phyloP scores from a whole-genome alignment of 2,329 filamentous ascomycete species.

The Xylogone sp. region DNA sequence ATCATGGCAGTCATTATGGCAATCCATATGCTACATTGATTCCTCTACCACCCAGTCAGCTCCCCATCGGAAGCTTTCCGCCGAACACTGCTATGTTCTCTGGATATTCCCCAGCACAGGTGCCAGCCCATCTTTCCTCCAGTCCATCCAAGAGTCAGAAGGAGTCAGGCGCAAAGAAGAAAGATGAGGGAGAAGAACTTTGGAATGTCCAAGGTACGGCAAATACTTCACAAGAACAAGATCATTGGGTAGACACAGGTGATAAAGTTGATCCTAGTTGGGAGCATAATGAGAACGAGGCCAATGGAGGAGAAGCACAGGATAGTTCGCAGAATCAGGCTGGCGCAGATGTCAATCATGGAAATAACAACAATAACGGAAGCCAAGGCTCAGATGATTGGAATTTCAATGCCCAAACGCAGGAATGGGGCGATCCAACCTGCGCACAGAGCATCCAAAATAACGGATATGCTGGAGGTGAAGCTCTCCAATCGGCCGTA shows the following conservation, averaged over 20 bases:
- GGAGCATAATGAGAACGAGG: no score
- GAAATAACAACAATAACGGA: background rate
- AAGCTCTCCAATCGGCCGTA: background rate
- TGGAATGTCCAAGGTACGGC: no score
- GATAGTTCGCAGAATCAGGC: no score
- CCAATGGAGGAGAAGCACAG: no score
- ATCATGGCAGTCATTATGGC: slow-evolving; percentile 53
- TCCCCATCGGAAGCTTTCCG: slow-evolving; percentile 35
- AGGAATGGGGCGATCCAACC: background rate
- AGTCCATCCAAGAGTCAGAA: background rate
- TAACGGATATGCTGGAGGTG: background rate
- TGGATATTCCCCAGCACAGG: slow-evolving; percentile 28
- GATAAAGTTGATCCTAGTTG: no score
- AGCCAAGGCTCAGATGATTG: no score
- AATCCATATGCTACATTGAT: slow-evolving; percentile 46
- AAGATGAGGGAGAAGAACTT: no score
- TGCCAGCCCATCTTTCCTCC: slow-evolving; percentile 5
- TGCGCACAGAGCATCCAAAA: background rate
- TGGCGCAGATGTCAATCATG: background rate
- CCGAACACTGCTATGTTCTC: slow-evolving; percentile 20
- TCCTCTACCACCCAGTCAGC: slow-evolving; percentile 32
- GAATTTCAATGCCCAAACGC: no score
- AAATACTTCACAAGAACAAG: no score
- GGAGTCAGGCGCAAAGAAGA: background rate
- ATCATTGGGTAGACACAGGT: no score